Evolutionary conservation across 495 filamentous ascomycete genomes (phyloP), one percentile per base, ranked within the genome.

Genomic region (Penicillium cinerascens): DNA sequence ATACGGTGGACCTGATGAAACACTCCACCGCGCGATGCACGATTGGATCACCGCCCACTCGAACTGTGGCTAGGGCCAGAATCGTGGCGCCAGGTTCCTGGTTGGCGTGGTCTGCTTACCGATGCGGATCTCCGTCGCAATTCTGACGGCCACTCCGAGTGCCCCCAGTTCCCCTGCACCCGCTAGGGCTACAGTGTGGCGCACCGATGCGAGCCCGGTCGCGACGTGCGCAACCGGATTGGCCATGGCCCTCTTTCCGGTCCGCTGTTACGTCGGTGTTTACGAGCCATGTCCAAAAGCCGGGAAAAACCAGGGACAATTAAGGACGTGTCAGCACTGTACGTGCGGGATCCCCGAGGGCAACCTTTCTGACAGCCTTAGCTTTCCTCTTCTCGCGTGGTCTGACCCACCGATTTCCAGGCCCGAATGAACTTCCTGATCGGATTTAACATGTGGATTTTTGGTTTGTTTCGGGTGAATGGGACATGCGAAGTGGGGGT

Each of bases 71-170:
- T 64, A 40, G 21, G 42, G 47, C 26, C 48, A 27, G 49, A 40
- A 38, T 39, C 38, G 54, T 64, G 55, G 55, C 58, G 52, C 58
- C 54, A 44, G 47, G 52, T 45, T 37, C 10, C 4, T 33, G n/a
- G 39, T 18, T 49, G 45, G 49, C 42, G 58, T 41, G 27, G 25
- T 57, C 16, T 47, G 2, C 44, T 59, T 52, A 59, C 55, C 55
- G 41, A 51, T 48, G 45, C 17, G 29, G 42, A 17, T 39, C 47
- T 25, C 37, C 38, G 49, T 36, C 42, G 42, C 26, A 20, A 26
- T 51, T 17, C 23, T 47, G 51, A 58, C 59, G 59, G 59, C 25
- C 49, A 44, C 59, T 56, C 56, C 59, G 56, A 53, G 25, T 15
- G 20, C 38, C 38, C 46, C 15, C 15, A 9, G 21, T 8, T 23